Base-by-base conservation (phyloP, 345 rosid species). In the Acer saccharum region DNA sequence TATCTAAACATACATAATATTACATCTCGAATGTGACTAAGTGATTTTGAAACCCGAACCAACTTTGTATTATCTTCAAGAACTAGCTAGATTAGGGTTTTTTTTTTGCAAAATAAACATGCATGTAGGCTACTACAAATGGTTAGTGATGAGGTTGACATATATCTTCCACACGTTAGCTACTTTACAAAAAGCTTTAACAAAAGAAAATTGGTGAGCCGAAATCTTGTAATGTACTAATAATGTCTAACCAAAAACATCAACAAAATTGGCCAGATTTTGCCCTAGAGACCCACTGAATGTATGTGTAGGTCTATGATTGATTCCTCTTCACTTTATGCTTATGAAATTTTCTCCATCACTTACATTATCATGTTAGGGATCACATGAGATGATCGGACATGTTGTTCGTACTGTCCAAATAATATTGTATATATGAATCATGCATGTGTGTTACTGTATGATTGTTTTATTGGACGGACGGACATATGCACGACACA, bases 31-130 rank as follows among this genome's bases (percentile, higher is more conserved):
- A 20, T 63, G 74, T 75, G 85, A 86, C 84, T 65, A 69, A 10
- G 14, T 77, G 78, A 86, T 68, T 57, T 78, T 78, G 85, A 84
- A 81, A 65, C 80, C 77, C 75, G 76, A 79, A 77, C 84, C 80
- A 73, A 78, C 75, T 78, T 81, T 79, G 72, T 68, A 76, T 78
- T 65, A 69, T 81, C 27, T 64, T 16, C 66, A 32, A 71, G 61
- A 78, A 54, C 20, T 76, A 76, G 64, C 20, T 76, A 76, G 64
- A 60, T 7, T 21, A 60, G 27, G 73, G 73, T 68, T 80, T 25
- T 25, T 25, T 25, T 25, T 25, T 25, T n/a, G n/a, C n/a, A n/a
- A n/a, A n/a, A n/a, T n/a, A n/a, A n/a, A n/a, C n/a, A n/a, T 60
- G 64, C 64, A 60, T 60, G 61, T 13, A 68, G 73, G 74, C 69